Conservation (phyloP, 2,329 filamentous ascomycete species). For the Colletotrichum graminicola region DNA sequence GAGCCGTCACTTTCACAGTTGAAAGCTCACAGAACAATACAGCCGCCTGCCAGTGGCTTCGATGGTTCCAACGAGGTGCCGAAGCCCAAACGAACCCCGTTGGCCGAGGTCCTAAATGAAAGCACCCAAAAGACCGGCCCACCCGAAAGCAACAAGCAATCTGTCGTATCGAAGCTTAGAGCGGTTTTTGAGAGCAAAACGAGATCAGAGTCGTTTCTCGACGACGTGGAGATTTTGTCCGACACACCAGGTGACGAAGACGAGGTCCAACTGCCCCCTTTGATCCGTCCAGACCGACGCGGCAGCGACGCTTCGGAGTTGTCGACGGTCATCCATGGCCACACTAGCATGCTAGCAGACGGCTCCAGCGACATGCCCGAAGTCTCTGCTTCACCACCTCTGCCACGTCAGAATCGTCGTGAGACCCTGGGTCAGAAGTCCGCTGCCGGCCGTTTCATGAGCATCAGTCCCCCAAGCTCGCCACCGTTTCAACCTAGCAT, state of each 20-base stretch:
- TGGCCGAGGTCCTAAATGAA: constrained; percentile 31
- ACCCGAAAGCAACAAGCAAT: constrained; percentile 15
- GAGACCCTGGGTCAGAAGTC: constrained; percentile 21
- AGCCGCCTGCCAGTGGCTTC: neutral
- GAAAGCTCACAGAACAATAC: constrained; percentile 18
- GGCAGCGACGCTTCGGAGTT: constrained; percentile 52
- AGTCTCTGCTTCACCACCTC: constrained; percentile 59
- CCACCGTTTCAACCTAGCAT: constrained; percentile 51
- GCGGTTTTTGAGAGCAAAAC: constrained; percentile 12
- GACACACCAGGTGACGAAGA: constrained; percentile 41
- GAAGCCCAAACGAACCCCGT: constrained; percentile 26
- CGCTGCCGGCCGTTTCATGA: constrained; percentile 48
- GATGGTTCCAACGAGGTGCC: constrained; percentile 24
- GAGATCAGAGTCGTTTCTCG: neutral
- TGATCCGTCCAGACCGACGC: constrained; percentile 49
- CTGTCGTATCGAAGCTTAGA: constrained; percentile 12
- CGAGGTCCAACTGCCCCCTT: constrained; percentile 53
- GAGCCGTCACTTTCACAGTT: constrained; percentile 18
- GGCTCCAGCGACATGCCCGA: constrained; percentile 59
- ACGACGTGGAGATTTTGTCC: constrained; percentile 10
- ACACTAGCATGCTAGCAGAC: constrained; percentile 54
- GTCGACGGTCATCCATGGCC: constrained; percentile 55
- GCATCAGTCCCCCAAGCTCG: constrained; percentile 63
- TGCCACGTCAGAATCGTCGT: constrained; percentile 48
- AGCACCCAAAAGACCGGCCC: constrained; percentile 13